These are phyloP conservation scores for Dipteronia sinensis DNA, from an alignment of 345 rosid species.

Conservation along the genomic window DNA sequence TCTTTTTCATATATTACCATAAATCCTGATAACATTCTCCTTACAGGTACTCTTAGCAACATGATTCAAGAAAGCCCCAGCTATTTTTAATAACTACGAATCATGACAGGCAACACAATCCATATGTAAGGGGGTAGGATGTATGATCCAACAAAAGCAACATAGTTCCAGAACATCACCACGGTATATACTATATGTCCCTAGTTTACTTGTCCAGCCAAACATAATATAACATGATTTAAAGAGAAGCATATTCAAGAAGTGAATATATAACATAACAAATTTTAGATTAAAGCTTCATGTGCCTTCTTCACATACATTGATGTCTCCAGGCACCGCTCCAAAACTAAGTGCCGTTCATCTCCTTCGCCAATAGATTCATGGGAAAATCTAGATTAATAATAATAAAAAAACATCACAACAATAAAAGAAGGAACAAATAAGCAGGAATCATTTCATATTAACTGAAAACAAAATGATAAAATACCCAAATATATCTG, in stretches of 20 bases:
- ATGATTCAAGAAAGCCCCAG: background rate
- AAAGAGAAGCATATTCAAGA: background rate
- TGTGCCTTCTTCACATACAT: conserved; percentile 39
- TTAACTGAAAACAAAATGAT: background rate
- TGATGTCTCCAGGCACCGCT: conserved; percentile 64
- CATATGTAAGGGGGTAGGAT: background rate
- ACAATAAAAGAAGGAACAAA: background rate
- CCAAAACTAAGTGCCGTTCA: conserved; percentile 52
- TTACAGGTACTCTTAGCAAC: background rate
- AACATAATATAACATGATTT: background rate
- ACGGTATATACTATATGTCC: background rate
- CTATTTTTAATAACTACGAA: background rate
- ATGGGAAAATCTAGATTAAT: conserved; percentile 57
- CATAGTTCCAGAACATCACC: background rate
- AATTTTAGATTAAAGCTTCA: conserved; percentile 5
- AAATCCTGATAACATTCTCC: background rate
- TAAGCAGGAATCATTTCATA: background rate
- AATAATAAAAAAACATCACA: conserved; percentile 7
- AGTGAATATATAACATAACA: background rate
- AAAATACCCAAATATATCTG: conserved; percentile 68
- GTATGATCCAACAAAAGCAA: background rate
- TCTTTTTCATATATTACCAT: background rate
- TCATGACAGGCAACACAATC: background rate
- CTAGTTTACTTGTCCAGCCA: background rate
- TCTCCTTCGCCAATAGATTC: conserved; percentile 70